These are phyloP conservation scores for Xylaria acuta DNA, from an alignment of 495 filamentous ascomycete genomes.

Conservation along the genomic window DNA sequence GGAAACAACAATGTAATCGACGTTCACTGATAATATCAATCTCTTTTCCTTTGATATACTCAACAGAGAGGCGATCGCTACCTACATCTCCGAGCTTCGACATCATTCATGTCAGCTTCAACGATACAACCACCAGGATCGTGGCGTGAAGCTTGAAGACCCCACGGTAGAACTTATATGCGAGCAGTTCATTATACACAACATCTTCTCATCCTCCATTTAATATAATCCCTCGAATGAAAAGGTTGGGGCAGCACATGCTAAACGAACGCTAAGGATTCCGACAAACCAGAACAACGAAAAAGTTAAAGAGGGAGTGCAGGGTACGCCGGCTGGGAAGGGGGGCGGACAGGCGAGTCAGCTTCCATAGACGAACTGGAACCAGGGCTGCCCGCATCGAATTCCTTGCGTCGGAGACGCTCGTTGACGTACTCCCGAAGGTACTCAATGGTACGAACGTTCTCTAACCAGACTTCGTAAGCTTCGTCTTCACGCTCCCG, in stretches of 20 bases:
- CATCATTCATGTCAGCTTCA: neutral
- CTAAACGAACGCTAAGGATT: neutral
- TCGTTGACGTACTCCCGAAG: constrained; percentile 72
- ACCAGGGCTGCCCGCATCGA: constrained; percentile 50
- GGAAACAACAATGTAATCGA: neutral
- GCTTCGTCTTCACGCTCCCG: constrained; percentile 57
- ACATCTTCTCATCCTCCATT: constrained; percentile 1
- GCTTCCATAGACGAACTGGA: constrained; percentile 40
- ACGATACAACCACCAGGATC: neutral
- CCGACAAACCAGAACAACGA: neutral
- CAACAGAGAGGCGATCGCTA: neutral
- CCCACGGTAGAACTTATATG: neutral
- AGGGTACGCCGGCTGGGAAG: constrained; percentile 41
- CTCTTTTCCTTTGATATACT: neutral
- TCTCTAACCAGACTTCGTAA: constrained; percentile 83
- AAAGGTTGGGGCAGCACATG: neutral
- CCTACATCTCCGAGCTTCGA: constrained; percentile 1
- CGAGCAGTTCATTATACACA: neutral
- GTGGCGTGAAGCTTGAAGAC: neutral
- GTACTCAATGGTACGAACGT: constrained; percentile 79
- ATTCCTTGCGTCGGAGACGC: constrained; percentile 68
- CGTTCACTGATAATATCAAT: neutral
- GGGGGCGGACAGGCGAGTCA: constrained; percentile 38
- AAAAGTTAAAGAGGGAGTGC: constrained; percentile 30
- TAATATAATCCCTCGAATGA: neutral